These are phyloP conservation scores for Taxillus chinensis DNA, from an alignment of 164 flowering plant genomes.

Conservation along the genomic window DNA sequence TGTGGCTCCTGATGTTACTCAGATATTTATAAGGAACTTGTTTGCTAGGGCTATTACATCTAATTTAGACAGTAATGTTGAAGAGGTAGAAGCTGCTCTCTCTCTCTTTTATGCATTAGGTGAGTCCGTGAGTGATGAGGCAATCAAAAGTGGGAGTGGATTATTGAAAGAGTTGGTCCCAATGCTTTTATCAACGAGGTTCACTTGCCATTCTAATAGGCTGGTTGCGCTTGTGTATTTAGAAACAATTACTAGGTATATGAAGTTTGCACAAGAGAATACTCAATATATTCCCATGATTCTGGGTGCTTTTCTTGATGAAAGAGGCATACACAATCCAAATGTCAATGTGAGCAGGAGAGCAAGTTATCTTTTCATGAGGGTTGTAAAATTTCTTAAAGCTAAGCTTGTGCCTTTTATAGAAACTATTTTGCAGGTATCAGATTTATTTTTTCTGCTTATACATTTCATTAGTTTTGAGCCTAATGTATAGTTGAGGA, in stretches of 20 bases:
- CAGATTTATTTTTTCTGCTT: not conserved
- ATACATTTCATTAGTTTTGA: not conserved
- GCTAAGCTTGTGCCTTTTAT: conserved; percentile 84
- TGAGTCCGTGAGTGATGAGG: conserved; percentile 79
- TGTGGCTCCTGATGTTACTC: conserved; percentile 90
- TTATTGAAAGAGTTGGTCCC: conserved; percentile 61
- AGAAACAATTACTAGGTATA: conserved; percentile 77
- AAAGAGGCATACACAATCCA: conserved; percentile 88
- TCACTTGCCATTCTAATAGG: conserved; percentile 84
- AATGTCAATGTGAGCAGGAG: conserved; percentile 74
- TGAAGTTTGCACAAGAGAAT: conserved; percentile 74
- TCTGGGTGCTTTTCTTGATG: conserved; percentile 81
- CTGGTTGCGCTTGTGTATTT: conserved; percentile 82
- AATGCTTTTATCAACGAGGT: conserved; percentile 64
- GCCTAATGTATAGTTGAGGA: too few relatives aligned
- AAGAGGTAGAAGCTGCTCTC: conserved; percentile 94
- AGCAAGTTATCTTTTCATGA: conserved; percentile 95
- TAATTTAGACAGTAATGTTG: conserved; percentile 53
- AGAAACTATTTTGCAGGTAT: conserved; percentile 85
- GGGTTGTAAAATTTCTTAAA: conserved; percentile 76
- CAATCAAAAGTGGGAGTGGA: conserved; percentile 61
- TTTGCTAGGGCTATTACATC: conserved; percentile 51
- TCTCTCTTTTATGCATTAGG: conserved; percentile 82
- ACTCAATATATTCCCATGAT: conserved; percentile 62
- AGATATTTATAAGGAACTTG: conserved; percentile 63